Evolutionary conservation across 495 filamentous ascomycete species (phyloP).

Genomic region (Darksidea phi): DNA sequence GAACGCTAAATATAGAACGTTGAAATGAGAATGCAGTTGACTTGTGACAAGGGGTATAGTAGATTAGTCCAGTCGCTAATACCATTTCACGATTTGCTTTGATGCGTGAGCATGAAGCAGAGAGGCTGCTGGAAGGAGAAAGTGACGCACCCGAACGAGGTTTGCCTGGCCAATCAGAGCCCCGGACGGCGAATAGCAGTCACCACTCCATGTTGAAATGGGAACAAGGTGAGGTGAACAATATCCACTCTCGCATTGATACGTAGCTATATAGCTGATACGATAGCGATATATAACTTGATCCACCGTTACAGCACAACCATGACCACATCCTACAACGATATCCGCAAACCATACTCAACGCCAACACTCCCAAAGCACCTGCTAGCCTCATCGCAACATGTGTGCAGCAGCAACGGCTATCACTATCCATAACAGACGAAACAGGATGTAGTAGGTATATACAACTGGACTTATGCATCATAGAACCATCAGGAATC

Average conservation of each 20-base stretch:
- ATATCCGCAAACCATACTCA: not conserved
- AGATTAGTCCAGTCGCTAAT: too few relatives aligned
- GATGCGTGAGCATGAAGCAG: not conserved
- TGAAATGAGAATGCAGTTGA: too few relatives aligned
- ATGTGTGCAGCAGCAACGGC: not conserved
- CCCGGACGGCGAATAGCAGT: not conserved
- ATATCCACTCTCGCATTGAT: conserved; percentile 5
- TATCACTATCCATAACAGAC: not conserved
- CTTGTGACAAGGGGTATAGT: too few relatives aligned
- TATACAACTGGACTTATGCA: conserved; percentile 15
- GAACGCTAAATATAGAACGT: too few relatives aligned
- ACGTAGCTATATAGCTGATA: conserved; percentile 15
- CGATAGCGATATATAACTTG: not conserved
- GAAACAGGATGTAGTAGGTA: not conserved
- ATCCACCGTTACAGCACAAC: not conserved
- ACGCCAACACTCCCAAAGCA: not conserved
- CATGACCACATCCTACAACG: not conserved
- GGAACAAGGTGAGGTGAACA: not conserved
- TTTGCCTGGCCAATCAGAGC: conserved; percentile 18
- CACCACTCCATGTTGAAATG: not conserved
- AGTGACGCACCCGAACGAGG: not conserved
- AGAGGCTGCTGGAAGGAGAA: not conserved
- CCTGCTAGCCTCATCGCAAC: too few relatives aligned
- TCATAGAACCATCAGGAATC: not conserved
- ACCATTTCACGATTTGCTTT: too few relatives aligned